Percentiles rank a stretch among this genome's conserved stretches.
These are phyloP conservation scores for Lomentospora prolificans DNA, from an alignment of 2,329 filamentous ascomycete species.

Conservation along the genomic window DNA sequence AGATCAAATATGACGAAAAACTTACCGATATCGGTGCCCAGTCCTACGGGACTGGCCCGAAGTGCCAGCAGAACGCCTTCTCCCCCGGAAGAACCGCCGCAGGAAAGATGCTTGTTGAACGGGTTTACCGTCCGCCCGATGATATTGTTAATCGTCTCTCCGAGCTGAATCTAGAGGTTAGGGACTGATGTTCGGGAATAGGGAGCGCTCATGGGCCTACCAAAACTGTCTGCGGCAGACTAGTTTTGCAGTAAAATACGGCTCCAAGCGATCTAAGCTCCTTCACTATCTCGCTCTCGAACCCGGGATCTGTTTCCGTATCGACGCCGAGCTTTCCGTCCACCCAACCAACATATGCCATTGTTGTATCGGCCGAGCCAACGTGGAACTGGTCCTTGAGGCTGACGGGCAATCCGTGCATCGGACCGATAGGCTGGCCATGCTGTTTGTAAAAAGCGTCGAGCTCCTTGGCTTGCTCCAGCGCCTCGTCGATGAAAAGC, in stretches of 20 bases:
- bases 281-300: constrained; percentile 13
- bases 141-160: constrained; percentile 24
- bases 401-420: constrained; percentile 52
- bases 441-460: constrained; percentile 33
- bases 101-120: constrained; percentile 20
- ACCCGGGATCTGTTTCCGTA: neutral
- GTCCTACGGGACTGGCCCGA: constrained; percentile 21
- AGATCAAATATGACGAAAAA: neutral
- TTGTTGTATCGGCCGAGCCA: constrained; percentile 26
- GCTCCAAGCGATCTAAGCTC: constrained; percentile 16
- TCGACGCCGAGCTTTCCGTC: constrained; percentile 5
- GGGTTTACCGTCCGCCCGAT: constrained; percentile 25
- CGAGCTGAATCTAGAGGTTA: constrained; percentile 6
- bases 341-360: constrained; percentile 25
- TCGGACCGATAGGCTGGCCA: constrained; percentile 38
- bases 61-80: constrained; percentile 25
- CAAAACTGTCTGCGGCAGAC: constrained; percentile 15
- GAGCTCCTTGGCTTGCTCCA: constrained; percentile 33
- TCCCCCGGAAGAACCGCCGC: constrained; percentile 27
- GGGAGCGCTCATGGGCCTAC: neutral
- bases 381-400: constrained; percentile 34
- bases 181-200: neutral
- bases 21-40: constrained; percentile 25
- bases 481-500: constrained; percentile 35
- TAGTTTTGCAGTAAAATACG: constrained; percentile 17